Conservation (phyloP, 2,329 filamentous ascomycete species). For the Aspergillus pseudotamarii region DNA sequence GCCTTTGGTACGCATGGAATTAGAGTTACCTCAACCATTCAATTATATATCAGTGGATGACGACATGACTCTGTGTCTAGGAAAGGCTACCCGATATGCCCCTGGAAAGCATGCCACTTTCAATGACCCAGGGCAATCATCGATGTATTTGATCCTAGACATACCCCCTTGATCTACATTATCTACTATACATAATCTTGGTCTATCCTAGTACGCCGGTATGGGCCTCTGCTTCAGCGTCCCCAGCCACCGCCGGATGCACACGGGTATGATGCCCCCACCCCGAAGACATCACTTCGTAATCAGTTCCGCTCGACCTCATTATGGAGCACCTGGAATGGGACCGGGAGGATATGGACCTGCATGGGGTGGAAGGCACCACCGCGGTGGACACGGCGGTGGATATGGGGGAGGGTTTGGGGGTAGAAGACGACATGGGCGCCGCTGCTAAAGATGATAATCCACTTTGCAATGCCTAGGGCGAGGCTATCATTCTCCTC, state of each 20-base stretch:
- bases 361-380: neutral
- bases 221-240: neutral
- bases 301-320: neutral
- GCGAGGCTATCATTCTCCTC: no score
- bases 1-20: no score
- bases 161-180: neutral
- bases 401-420: neutral
- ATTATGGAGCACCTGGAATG: neutral
- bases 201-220: neutral
- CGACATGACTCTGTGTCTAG: no score
- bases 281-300: neutral
- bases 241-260: neutral
- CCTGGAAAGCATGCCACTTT: no score
- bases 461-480: neutral
- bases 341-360: neutral
- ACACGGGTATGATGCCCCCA: neutral
- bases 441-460: neutral
- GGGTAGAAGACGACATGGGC: neutral
- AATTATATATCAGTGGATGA: no score
- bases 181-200: neutral
- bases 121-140: no score
- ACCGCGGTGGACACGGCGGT: no score
- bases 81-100: no score
- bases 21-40: no score
- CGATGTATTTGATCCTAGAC: neutral